Base-by-base conservation (phyloP, 2,329 filamentous ascomycete genomes). In the Curvularia spicifera region DNA sequence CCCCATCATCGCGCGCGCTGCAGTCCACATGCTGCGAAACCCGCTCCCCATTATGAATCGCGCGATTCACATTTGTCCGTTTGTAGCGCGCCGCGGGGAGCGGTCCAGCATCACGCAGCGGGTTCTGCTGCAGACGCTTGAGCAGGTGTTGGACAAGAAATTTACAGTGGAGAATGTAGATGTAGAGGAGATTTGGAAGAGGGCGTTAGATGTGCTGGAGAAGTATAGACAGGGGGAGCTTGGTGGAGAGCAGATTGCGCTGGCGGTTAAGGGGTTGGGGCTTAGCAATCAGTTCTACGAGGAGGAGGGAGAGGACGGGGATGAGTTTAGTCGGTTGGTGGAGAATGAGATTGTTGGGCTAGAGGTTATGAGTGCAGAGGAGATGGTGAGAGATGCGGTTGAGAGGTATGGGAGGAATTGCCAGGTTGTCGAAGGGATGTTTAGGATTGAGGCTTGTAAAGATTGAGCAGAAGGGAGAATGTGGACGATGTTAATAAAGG, bases 231-330 rank as follows among this genome's bases (percentile, higher is more conserved):
- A 4, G 40, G 39, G 29, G 1, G 13, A 15, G n/a, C 43, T 18
- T 8, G 37, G 12, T 15, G 55, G 15, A 2, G 46, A 39, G 22
- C 37, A 40, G n/a, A 57, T 53, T 26, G 50, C 44, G 18, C 39
- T 37, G n/a, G 55, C 55, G 1, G 71, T 75, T 61, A 71, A 69
- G 42, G 74, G 75, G 0, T 52, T 76, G 43, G 57, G 65, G 1
- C 29, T 76, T 18, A 69, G 66, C 51, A 68, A 69, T 42, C 72
- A 77, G 51, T 77, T 76, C 35, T 72, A 71, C n/a, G 74, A 74
- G 43, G 68, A 51, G 3, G 67, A 72, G 28, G 13, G 45, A 5
- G 33, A 31, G 29, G 63, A 58, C 31, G 67, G 56, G 24, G 67
- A 70, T 18, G 60, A 69, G 35, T 70, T 76, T 24, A 67, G 64